Evolutionary conservation across 495 filamentous ascomycete species (phyloP).

Genomic region (Darksidea phi): DNA sequence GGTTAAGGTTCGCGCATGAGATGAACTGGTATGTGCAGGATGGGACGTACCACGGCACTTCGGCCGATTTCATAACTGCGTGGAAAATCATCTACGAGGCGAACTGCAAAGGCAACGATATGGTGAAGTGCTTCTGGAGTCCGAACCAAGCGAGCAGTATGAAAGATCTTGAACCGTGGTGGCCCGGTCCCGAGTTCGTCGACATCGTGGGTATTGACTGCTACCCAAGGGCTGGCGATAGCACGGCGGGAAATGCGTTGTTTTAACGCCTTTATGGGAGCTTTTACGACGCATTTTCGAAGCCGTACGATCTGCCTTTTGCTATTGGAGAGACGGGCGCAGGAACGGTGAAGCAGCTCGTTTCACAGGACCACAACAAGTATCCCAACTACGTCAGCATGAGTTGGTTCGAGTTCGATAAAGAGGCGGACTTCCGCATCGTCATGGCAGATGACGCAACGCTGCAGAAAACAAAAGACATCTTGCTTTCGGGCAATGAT

Average conservation of each 20-base stretch:
- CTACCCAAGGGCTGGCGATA: constrained; percentile 3
- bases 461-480: constrained; percentile 8
- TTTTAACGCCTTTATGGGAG: constrained; percentile 1
- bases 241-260: not conserved
- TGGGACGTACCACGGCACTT: constrained; percentile 14
- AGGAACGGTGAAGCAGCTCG: constrained; percentile 5
- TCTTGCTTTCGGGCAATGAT: not conserved
- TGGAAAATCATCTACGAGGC: constrained; percentile 21
- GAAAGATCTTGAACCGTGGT: constrained; percentile 3
- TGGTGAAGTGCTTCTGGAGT: constrained; percentile 12
- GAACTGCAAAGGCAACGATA: constrained; percentile 8
- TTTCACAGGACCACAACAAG: not conserved
- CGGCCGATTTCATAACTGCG: constrained; percentile 6
- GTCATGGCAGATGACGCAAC: constrained; percentile 10
- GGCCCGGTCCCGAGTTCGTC: constrained; percentile 8
- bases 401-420: constrained; percentile 18
- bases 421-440: constrained; percentile 16
- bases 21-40: constrained; percentile 20
- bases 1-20: constrained; percentile 13
- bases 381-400: constrained; percentile 14
- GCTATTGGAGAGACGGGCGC: constrained; percentile 15
- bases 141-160: constrained; percentile 4
- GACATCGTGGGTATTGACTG: constrained; percentile 19
- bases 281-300: constrained; percentile 10
- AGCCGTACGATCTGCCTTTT: constrained; percentile 3